Evolutionary conservation across 257 asterid species (phyloP).

Genomic region (Penstemon newberryi): DNA sequence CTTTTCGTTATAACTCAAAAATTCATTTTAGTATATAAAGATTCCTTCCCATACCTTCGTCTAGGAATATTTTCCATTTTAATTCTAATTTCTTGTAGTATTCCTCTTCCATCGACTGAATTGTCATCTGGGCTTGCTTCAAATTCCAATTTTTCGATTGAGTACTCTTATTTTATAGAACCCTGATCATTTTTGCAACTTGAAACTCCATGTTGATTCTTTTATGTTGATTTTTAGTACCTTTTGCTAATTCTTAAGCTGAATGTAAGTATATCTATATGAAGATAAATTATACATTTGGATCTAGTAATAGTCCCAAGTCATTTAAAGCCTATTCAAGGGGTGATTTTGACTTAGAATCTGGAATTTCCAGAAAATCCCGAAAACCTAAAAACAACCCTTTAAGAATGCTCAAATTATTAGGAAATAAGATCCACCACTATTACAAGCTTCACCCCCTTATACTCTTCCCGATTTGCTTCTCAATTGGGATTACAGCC

Average conservation of each 20-base stretch:
- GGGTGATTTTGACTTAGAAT: constrained; percentile 85
- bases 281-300: constrained; percentile 71
- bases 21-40: too few relatives aligned
- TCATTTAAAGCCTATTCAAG: constrained; percentile 81
- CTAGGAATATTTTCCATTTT: constrained; percentile 22
- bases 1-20: too few relatives aligned
- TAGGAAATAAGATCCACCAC: constrained; percentile 56
- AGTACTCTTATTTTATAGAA: constrained; percentile 11
- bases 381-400: constrained; percentile 50
- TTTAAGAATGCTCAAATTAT: constrained; percentile 57
- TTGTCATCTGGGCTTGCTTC: constrained; percentile 30
- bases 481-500: constrained; percentile 49
- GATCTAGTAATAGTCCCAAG: constrained; percentile 67
- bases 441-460: constrained; percentile 72
- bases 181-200: constrained; percentile 6
- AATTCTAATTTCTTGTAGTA: constrained; percentile 5
- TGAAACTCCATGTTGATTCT: constrained; percentile 27
- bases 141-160: constrained; percentile 14
- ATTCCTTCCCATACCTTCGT: not conserved
- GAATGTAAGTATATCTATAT: constrained; percentile 41
- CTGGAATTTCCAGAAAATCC: constrained; percentile 63
- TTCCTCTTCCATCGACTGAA: constrained; percentile 17
- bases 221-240: constrained; percentile 16
- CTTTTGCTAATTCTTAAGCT: constrained; percentile 20
- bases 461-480: constrained; percentile 49